Evolutionary conservation across 2,329 filamentous ascomycete species (phyloP), one percentile per base, ranked within the genome.

Genomic region (Allantophomopsis cytisporea): DNA sequence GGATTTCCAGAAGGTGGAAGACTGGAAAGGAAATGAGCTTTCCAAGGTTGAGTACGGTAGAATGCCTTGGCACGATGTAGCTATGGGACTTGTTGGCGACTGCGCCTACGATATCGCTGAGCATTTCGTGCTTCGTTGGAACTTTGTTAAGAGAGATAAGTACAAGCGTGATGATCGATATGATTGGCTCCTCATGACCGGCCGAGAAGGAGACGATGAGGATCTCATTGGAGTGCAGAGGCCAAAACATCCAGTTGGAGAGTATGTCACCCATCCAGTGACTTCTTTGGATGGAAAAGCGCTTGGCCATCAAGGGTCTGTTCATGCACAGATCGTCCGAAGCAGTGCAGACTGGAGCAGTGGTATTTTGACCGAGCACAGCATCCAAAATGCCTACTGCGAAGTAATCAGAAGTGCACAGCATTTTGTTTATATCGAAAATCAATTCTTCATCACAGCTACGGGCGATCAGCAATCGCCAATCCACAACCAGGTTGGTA

Each of bases 61-160:
- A 21, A 96, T 98, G 91, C 89, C 89, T 0, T 98, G 91, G 91
- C 88, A 96, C 55, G 91, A 98, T 56, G 87, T 95, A 3, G 72
- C 84, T 8, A 93, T 96, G 83, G 87, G 82, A 11, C 50, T 95
- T n/a, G 73, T 91, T 42, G 89, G 91, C 0, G 85, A 88, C 14
- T 84, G 80, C 47, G 84, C 94, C 10, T 87, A 89, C 55, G 89
- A 96, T 53, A 91, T 98, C 50, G 88, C 88, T 0, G 88, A 95
- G 60, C 88, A 96, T 56, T 98, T 96, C 50, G 78, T 94, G 7
- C 64, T 95, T 35, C 76, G 91, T 28, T 96, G 89, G 91, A 96
- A 98, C 55, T 94, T 94, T 52, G 71, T 89, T 62, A 96, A 96
- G 62, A 77, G 89, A 30, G 89, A 96, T 68, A 96, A 96, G 64